Base-by-base conservation (phyloP, 805 yeast genomes). In the Vanderwaltozyma yarrowii region DNA sequence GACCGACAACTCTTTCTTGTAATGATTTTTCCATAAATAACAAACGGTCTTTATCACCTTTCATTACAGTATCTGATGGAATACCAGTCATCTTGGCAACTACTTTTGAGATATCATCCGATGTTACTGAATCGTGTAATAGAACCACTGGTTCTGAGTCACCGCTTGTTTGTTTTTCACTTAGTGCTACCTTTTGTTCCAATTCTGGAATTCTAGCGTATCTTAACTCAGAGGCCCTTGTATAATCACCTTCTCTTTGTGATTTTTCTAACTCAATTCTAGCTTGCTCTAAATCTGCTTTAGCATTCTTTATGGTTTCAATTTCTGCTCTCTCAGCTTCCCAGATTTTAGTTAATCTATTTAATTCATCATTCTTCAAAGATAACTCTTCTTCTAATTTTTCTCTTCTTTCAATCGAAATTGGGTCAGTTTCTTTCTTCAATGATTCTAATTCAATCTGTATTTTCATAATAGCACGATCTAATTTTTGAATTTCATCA, bases 41-140 rank as follows among this genome's bases (percentile, higher is more conserved):
- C 37, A 89, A 69, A 58, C 88, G 80, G 56, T 89, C 96, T 62
- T 85, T 86, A 56, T 89, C 98, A 34, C 96, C 96, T 59, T 83
- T 83, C 79, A 92, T 71, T 48, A 89, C 76, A 24, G 87, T 83
- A 49, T 79, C 85, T 18, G 85, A 84, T 6, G 98, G 98, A 32
- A 89, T 87, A 28, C 97, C 97, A 0, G 98, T 89, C 81, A 92
- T 87, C 46, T 86, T 78, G 12, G 95, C 80, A 11, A 89, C 82
- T 6, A 89, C 98, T 43, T 77, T 71, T 0, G 96, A 94, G 48
- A 89, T 92, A 60, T 89, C 98, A 47, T 88, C 95, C 2, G 95
- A 73, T 0, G 96, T 83, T 4, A 89, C 97, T 0, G 95, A 76
- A 48, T 92, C 98, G 60, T 89, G 97, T 15, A 48, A 45, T 40